These are phyloP conservation scores for Alloteropsis semialata DNA, from an alignment of 176 grass and related monocot species.

Conservation along the genomic window DNA sequence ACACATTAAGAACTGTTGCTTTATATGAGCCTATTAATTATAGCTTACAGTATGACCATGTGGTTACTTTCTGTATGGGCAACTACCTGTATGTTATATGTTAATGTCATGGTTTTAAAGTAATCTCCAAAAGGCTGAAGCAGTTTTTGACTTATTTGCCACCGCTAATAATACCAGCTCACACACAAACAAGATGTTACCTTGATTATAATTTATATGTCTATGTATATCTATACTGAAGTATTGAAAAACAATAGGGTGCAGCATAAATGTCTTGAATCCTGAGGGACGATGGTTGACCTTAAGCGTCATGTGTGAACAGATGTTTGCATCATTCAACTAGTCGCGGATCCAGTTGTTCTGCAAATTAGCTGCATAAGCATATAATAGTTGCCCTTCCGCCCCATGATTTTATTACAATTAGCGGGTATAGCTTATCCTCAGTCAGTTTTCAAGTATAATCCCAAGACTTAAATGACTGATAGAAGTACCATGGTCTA, in stretches of 20 bases:
- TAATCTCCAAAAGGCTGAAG: constrained; percentile 13
- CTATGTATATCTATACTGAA: no score
- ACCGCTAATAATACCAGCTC: neutral
- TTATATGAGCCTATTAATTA: constrained; percentile 2
- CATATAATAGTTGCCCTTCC: neutral
- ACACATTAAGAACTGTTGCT: neutral
- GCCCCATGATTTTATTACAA: neutral
- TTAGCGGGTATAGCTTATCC: neutral
- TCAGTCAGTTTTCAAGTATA: neutral
- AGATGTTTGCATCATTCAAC: neutral
- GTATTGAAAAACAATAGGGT: neutral
- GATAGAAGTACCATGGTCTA: neutral
- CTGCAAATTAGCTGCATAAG: neutral
- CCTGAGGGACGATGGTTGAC: neutral
- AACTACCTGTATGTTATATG: neutral
- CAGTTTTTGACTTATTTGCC: neutral
- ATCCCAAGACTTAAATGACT: neutral
- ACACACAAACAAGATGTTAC: neutral
- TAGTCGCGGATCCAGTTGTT: neutral
- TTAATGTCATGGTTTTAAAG: constrained; percentile 7
- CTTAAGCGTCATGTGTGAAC: neutral
- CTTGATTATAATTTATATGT: neutral
- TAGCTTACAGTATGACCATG: neutral
- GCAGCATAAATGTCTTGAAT: neutral
- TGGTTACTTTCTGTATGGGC: neutral